Percentiles rank a stretch among this genome's conserved stretches.
Evolutionary conservation across 371 early-diverging fungal species (phyloP).

Genomic region (Apophysomyces elegans): DNA sequence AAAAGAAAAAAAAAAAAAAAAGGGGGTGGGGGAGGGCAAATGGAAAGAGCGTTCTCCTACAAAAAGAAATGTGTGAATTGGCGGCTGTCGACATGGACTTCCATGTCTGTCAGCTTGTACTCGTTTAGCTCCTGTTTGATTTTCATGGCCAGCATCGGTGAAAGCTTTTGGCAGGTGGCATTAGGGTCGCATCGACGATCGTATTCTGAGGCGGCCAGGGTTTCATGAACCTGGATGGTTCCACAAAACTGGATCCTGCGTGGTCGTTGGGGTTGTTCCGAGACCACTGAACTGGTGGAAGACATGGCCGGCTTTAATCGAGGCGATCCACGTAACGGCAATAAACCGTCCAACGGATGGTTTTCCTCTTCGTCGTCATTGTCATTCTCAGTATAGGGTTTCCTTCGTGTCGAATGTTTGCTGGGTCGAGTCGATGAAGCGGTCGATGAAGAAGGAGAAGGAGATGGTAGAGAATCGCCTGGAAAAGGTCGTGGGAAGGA

Average conservation of each 20-base stretch:
- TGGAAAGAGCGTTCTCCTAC: constrained; percentile 30
- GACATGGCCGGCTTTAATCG: constrained; percentile 41
- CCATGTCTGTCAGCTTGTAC: constrained; percentile 77
- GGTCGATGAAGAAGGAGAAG: constrained; percentile 37
- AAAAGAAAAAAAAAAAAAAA: neutral
- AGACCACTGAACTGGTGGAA: constrained; percentile 34
- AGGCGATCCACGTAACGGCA: constrained; percentile 51
- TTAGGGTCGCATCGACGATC: constrained; percentile 71
- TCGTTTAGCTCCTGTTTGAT: constrained; percentile 82
- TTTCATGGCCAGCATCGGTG: constrained; percentile 68
- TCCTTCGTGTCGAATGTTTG: constrained; percentile 8
- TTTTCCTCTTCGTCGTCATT: constrained; percentile 34
- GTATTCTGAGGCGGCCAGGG: constrained; percentile 69
- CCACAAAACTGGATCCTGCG: constrained; percentile 54
- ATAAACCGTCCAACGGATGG: neutral
- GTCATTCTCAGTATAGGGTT: constrained; percentile 24
- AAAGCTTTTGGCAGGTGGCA: constrained; percentile 65
- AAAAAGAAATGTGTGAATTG: constrained; percentile 76
- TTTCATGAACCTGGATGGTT: constrained; percentile 66
- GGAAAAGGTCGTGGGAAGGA: constrained; percentile 14
- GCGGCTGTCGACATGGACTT: constrained; percentile 74
- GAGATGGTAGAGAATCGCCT: constrained; percentile 31
- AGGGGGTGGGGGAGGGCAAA: no score
- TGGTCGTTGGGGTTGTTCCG: constrained; percentile 3
- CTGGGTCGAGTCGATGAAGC: constrained; percentile 14